Percentiles rank a stretch among this genome's conserved stretches.
These are phyloP conservation scores for Gonapodya sp. DNA, from an alignment of 192 early-diverging fungal species.

Conservation along the genomic window DNA sequence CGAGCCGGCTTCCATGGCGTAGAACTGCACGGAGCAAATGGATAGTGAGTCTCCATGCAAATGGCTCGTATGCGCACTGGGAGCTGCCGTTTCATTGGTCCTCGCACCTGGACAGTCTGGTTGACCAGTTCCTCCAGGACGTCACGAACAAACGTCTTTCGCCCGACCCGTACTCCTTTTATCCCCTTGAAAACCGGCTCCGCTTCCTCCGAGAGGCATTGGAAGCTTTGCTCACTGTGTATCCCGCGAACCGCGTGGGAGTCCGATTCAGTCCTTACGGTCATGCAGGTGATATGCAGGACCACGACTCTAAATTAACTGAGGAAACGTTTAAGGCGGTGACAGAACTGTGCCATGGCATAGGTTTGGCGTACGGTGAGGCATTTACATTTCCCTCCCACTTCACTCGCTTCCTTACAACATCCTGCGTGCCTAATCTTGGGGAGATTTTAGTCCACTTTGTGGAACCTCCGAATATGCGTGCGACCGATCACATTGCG, in stretches of 20 bases:
- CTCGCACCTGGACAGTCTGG: not conserved
- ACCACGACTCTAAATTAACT: not conserved
- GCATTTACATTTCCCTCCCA: too few relatives aligned
- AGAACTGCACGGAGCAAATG: not conserved
- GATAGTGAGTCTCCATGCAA: not conserved
- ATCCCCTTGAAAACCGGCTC: not conserved
- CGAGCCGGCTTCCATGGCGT: constrained; percentile 4
- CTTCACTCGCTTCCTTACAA: too few relatives aligned
- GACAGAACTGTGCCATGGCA: not conserved
- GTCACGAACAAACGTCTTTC: not conserved
- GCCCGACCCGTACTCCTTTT: not conserved
- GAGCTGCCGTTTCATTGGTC: too few relatives aligned
- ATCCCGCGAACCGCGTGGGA: not conserved
- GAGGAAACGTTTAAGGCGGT: not conserved
- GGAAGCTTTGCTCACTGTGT: not conserved
- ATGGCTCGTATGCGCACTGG: not conserved
- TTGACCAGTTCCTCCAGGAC: constrained; percentile 12
- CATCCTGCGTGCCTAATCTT: too few relatives aligned
- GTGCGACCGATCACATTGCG: not conserved
- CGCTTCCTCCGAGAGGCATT: not conserved
- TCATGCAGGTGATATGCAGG: not conserved
- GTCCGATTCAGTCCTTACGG: not conserved
- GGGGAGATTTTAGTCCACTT: not conserved
- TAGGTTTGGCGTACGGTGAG: not conserved
- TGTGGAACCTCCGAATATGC: not conserved